These are phyloP conservation scores for Lasiodiplodia citricola DNA, from an alignment of 2,329 filamentous ascomycete genomes.

Conservation along the genomic window DNA sequence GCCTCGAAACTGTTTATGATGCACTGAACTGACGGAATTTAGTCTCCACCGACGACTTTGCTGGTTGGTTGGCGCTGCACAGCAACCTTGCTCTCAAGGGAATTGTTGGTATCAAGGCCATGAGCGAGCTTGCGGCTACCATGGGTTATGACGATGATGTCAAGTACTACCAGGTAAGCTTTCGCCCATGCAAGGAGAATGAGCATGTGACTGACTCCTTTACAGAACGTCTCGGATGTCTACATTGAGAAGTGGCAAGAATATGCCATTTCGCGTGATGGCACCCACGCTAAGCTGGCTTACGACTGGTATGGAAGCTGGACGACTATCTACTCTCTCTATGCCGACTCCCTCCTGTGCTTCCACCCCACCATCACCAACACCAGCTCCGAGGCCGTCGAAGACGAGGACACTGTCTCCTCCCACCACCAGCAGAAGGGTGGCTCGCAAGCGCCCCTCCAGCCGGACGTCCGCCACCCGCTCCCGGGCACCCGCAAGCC, in stretches of 20 bases:
- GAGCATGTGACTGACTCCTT: slow-evolving; percentile 6
- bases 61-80: slow-evolving; percentile 76
- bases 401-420: slow-evolving; percentile 33
- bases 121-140: slow-evolving; percentile 71
- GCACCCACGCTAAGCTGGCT: slow-evolving; percentile 75
- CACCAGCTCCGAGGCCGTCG: slow-evolving; percentile 28
- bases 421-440: slow-evolving; percentile 27
- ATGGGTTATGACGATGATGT: slow-evolving; percentile 64
- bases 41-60: slow-evolving; percentile 85
- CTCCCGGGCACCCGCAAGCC: slow-evolving; percentile 31
- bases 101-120: slow-evolving; percentile 80
- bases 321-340: slow-evolving; percentile 87
- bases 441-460: slow-evolving; percentile 7
- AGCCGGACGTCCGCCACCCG: slow-evolving; percentile 35
- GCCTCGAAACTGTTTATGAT: neutral
- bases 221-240: slow-evolving; percentile 61
- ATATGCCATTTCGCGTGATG: slow-evolving; percentile 71
- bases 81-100: slow-evolving; percentile 85
- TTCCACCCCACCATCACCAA: slow-evolving; percentile 68
- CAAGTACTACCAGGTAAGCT: slow-evolving; percentile 60
- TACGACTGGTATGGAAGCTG: slow-evolving; percentile 83
- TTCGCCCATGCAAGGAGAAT: neutral
- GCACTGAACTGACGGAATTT: neutral
- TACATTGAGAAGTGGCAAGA: slow-evolving; percentile 77
- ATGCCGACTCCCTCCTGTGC: slow-evolving; percentile 78